Evolutionary conservation across 2,329 filamentous ascomycete species (phyloP).

Genomic region (Parastagonospora avenae): DNA sequence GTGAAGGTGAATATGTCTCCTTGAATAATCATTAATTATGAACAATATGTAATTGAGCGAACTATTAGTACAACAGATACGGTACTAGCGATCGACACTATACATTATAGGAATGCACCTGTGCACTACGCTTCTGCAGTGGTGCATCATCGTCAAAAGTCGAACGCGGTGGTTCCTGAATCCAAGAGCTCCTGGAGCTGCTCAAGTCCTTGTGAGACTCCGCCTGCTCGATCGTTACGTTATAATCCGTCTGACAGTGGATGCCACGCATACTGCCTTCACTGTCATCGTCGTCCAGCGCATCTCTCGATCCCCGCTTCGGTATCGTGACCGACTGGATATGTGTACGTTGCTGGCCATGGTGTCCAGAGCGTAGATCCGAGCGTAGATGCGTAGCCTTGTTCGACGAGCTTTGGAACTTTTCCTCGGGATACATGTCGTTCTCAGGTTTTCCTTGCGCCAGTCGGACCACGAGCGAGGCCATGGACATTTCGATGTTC

Average conservation of each 20-base stretch:
- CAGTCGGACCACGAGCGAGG: constrained; percentile 47
- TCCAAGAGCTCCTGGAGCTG: constrained; percentile 21
- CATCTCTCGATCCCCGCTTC: constrained; percentile 11
- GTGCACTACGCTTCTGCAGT: constrained; percentile 18
- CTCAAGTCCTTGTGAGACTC: constrained; percentile 7
- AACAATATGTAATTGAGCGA: background rate
- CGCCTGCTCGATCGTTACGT: constrained; percentile 24
- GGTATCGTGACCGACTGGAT: constrained; percentile 26
- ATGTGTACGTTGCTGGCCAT: constrained; percentile 11
- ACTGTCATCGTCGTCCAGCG: constrained; percentile 25
- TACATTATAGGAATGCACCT: background rate
- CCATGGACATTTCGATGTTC: constrained; percentile 54
- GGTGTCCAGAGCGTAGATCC: constrained; percentile 17
- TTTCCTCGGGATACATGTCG: constrained; percentile 28
- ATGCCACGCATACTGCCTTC: constrained; percentile 19
- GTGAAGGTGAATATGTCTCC: background rate
- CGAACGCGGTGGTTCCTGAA: constrained; percentile 21
- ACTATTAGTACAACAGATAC: background rate
- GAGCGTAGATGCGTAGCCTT: constrained; percentile 14
- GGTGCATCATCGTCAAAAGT: constrained; percentile 36
- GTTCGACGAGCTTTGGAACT: constrained; percentile 17
- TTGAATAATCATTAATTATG: too few species aligned
- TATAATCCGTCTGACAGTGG: constrained; percentile 31
- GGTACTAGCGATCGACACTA: background rate
- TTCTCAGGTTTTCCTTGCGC: constrained; percentile 37